Percentiles rank a stretch among this genome's conserved stretches.
These are phyloP conservation scores for Helminthosporium solani DNA, from an alignment of 2,329 filamentous ascomycete genomes.

Conservation along the genomic window DNA sequence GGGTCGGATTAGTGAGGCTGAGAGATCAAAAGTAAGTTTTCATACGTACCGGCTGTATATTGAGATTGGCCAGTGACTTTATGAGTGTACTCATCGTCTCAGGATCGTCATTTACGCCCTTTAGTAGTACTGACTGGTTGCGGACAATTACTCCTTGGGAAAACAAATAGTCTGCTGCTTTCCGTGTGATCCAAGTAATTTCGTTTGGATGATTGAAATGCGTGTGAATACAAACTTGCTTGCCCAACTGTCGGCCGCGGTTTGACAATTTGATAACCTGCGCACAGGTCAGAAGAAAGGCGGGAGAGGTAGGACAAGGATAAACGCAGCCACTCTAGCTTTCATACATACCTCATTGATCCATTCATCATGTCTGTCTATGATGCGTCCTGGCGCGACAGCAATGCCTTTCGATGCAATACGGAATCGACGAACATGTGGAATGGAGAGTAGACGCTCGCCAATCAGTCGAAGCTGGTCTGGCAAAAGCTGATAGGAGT, in stretches of 20 bases:
- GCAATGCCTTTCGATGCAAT: slow-evolving; percentile 64
- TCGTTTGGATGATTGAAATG: slow-evolving; percentile 66
- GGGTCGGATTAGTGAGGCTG: neutral
- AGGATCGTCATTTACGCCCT: slow-evolving; percentile 59
- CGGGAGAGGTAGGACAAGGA: no score
- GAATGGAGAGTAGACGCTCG: slow-evolving; percentile 55
- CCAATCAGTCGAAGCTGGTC: slow-evolving; percentile 57
- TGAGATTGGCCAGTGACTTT: slow-evolving; percentile 55
- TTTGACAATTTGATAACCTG: slow-evolving; percentile 53
- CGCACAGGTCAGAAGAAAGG: no score
- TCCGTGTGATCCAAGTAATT: slow-evolving; percentile 60
- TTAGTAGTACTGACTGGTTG: slow-evolving; percentile 62
- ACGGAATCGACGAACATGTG: slow-evolving; percentile 60
- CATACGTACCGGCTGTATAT: slow-evolving; percentile 56
- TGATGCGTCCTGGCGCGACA: slow-evolving; percentile 58
- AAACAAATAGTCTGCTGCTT: slow-evolving; percentile 54
- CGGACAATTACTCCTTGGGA: slow-evolving; percentile 56
- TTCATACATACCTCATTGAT: slow-evolving; percentile 37
- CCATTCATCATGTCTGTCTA: slow-evolving; percentile 58
- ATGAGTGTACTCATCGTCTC: slow-evolving; percentile 58
- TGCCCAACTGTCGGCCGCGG: slow-evolving; percentile 54
- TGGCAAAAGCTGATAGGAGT: slow-evolving; percentile 59
- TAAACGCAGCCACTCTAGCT: no score
- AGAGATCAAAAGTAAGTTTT: neutral
- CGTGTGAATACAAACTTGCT: slow-evolving; percentile 63